Base-by-base conservation (phyloP, 257 asterid genomes). In the Verbena officinalis region DNA sequence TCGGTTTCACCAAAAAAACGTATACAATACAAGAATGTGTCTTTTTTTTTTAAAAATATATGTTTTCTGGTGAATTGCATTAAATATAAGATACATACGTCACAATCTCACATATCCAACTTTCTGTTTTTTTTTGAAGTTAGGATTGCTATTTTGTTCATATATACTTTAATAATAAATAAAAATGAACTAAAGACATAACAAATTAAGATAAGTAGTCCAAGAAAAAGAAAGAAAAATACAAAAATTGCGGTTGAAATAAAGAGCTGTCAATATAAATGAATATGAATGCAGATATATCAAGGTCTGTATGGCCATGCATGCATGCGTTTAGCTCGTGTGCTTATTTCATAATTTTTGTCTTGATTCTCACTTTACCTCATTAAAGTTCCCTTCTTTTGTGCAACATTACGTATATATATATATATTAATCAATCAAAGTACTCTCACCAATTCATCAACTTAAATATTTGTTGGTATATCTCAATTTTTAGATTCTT, bases 261-360 rank as follows among this genome's bases (percentile, higher is more conserved):
- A 56, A 49, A 49, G 48, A 51, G 59, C n/a, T 49, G 60, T 51
- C 30, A 44, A 40, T 43, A 34, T 75, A 16, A 52, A 36, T 52
- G 33, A 46, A 12, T 20, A 67, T 34, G 15, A 34, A 53, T 10
- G 65, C 20, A 21, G 65, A 69, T 56, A n/a, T n/a, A n/a, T n/a
- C 60, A 19, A 56, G 50, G 24, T 24, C 27, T 42, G 61, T 66
- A 71, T 42, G 50, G 71, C 71, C 78, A 77, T 77, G 83, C 82
- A 77, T 77, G 83, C 82, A 73, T 68, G 84, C 77, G 67, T 61
- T 66, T 50, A 19, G 42, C 80, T 75, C 84, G 82, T 75, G 78
- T 67, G 80, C 69, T 81, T 8, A 79, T 80, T 82, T 78, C 73
- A 16, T 27, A 14, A 3, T 14, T 65, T 70, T 71, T 73, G 71